Conservation (phyloP, 1,139 yeast species). For the Diutina ranongensis region DNA sequence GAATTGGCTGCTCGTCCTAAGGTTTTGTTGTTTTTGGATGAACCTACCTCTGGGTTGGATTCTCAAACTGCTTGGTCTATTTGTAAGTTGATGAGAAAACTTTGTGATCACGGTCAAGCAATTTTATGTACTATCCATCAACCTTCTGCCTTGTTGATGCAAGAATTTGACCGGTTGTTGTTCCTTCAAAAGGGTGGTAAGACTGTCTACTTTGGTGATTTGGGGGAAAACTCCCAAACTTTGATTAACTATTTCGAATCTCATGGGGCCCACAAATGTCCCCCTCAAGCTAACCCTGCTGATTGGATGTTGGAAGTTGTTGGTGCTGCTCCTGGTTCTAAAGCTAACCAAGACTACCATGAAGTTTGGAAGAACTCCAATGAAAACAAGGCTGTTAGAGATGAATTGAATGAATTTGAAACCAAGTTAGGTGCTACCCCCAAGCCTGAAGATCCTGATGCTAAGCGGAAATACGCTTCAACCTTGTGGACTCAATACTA, state of each 20-base stretch:
- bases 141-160: constrained; percentile 68
- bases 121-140: constrained; percentile 77
- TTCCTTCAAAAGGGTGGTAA: constrained; percentile 50
- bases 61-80: constrained; percentile 90
- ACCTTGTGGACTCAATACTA: constrained; percentile 11
- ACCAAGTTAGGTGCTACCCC: constrained; percentile 24
- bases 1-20: constrained; percentile 85
- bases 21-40: constrained; percentile 71
- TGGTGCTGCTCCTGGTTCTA: constrained; percentile 74
- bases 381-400: constrained; percentile 35
- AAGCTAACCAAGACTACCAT: constrained; percentile 50
- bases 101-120: constrained; percentile 74
- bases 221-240: constrained; percentile 12
- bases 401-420: constrained; percentile 35
- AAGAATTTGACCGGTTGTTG: constrained; percentile 66
- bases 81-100: constrained; percentile 62
- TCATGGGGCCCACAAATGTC: constrained; percentile 14
- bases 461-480: constrained; percentile 11
- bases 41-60: constrained; percentile 88
- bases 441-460: constrained; percentile 9
- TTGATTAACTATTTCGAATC: constrained; percentile 12
- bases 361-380: constrained; percentile 55
- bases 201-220: constrained; percentile 12
- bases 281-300: constrained; percentile 14
- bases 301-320: constrained; percentile 38